Evolutionary conservation across 306 rosid species (phyloP).

Genomic region (Neltuma alba): DNA sequence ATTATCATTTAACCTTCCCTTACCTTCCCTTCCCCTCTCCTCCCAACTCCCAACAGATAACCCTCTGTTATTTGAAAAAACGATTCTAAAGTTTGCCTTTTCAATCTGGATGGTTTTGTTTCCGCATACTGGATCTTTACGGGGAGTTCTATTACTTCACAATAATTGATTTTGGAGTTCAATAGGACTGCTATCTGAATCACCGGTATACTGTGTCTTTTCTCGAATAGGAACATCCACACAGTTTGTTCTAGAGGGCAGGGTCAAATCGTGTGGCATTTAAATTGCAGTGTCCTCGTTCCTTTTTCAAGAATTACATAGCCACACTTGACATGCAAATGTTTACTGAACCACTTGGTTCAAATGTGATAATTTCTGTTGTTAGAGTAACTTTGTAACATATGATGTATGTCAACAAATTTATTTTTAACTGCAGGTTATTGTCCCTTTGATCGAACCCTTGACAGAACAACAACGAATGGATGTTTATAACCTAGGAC

Average conservation of each 20-base stretch:
- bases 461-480: constrained; percentile 65
- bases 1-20: no score
- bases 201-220: neutral
- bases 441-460: constrained; percentile 65
- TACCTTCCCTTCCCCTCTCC: no score
- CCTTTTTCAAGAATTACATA: neutral
- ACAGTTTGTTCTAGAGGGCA: neutral
- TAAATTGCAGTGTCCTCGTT: neutral
- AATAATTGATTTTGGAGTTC: neutral
- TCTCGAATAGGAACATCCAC: no score
- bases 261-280: neutral
- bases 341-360: neutral
- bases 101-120: neutral
- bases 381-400: neutral
- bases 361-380: neutral
- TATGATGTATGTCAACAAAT: constrained; percentile 19
- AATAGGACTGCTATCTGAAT: neutral
- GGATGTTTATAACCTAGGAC: constrained; percentile 60
- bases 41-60: no score
- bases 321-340: no score
- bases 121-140: neutral
- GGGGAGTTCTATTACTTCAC: neutral
- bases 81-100: neutral
- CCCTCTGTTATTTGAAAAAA: neutral
- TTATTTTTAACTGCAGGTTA: constrained; percentile 57